A percentile compares a stretch with the other conserved stretches of the same genome.
These are phyloP conservation scores for Ambrosia hybrid DNA, from an alignment of 140 eudicot species.

Conservation along the genomic window DNA sequence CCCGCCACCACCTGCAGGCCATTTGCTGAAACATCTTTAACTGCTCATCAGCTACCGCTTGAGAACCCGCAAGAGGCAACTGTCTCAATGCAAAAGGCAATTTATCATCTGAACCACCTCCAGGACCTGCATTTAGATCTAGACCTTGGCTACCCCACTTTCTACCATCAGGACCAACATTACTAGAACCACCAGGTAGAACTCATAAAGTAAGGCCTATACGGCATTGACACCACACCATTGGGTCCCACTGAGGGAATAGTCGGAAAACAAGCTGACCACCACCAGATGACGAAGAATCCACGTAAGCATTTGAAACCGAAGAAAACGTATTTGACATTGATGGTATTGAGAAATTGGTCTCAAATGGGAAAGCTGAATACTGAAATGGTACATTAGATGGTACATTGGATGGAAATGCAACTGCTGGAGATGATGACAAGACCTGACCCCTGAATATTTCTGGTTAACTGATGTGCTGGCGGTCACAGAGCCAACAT, in stretches of 20 bases:
- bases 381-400: constrained; percentile 39
- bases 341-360: constrained; percentile 65
- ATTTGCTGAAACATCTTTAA: constrained; percentile 45
- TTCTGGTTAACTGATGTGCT: constrained; percentile 45
- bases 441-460: constrained; percentile 58
- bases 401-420: constrained; percentile 42
- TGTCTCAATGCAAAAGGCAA: constrained; percentile 47
- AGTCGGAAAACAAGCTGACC: constrained; percentile 46
- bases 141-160: constrained; percentile 70
- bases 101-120: constrained; percentile 48
- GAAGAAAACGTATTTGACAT: constrained; percentile 41
- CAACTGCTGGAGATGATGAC: constrained; percentile 77
- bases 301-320: constrained; percentile 48
- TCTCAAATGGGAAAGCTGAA: constrained; percentile 62
- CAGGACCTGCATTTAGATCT: constrained; percentile 87
- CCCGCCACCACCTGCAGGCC: constrained; percentile 46
- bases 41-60: constrained; percentile 54
- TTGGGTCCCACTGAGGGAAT: constrained; percentile 57
- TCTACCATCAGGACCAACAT: constrained; percentile 42
- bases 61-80: constrained; percentile 51
- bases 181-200: constrained; percentile 46
- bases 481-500: constrained; percentile 37
- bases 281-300: constrained; percentile 47
- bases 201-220: constrained; percentile 55
- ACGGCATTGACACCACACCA: constrained; percentile 49